phyloP scores from a whole-genome alignment of 2,329 filamentous ascomycete species.

The Penicillium nordicum region DNA sequence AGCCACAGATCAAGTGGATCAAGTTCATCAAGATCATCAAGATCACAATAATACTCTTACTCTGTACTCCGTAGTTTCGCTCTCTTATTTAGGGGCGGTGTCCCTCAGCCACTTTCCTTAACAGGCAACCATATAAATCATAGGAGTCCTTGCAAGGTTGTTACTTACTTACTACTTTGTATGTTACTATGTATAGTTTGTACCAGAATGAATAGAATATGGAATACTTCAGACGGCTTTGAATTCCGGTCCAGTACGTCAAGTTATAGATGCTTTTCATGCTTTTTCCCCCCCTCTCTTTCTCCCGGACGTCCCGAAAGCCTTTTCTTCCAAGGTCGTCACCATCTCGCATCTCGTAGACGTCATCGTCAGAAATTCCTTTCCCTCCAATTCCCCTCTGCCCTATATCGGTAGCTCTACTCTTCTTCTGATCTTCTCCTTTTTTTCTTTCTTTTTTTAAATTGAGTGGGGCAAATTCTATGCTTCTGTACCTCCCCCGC shows the following conservation, averaged over 20 bases:
- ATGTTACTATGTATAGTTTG: background rate
- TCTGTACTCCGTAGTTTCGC: background rate
- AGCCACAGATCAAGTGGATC: constrained; percentile 22
- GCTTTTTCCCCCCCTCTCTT: constrained; percentile 1
- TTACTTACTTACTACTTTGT: background rate
- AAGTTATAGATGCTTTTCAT: background rate
- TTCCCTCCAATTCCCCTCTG: background rate
- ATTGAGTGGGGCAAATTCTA: constrained; percentile 15
- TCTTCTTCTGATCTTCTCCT: constrained; percentile 2
- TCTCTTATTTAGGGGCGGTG: background rate
- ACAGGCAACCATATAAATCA: constrained; percentile 19
- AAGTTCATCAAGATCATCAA: background rate
- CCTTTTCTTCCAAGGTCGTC: constrained; percentile 1
- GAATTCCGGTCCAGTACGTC: constrained; percentile 7
- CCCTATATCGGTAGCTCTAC: constrained; percentile 7
- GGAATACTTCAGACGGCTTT: background rate
- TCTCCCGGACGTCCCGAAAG: constrained; percentile 14
- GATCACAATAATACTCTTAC: background rate
- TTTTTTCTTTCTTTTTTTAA: background rate
- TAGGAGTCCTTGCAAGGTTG: background rate
- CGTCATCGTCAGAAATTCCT: constrained; percentile 29
- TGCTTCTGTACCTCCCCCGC: constrained; percentile 23
- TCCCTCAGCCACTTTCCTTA: constrained; percentile 4
- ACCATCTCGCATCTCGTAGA: constrained; percentile 25
- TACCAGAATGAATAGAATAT: background rate